Percentiles rank a stretch among this genome's conserved stretches.
Evolutionary conservation across 495 filamentous ascomycete species (phyloP).

Genomic region (Aspergillus diversus): DNA sequence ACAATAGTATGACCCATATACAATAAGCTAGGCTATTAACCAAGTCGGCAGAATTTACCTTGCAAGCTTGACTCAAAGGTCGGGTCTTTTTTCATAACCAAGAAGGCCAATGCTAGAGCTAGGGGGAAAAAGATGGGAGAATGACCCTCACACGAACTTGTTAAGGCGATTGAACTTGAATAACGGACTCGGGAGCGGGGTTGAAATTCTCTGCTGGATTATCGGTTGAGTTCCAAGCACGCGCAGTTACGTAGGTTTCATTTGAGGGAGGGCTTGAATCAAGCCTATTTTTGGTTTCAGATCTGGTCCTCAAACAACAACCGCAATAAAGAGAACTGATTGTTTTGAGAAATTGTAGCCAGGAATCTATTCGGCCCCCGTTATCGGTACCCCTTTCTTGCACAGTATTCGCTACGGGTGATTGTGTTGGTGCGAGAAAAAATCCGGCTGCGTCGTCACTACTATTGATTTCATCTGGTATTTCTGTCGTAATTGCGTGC

Average conservation of each 20-base stretch:
- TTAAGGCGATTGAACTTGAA: neutral
- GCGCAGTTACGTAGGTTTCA: slow-evolving; percentile 40
- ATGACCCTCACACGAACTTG: neutral
- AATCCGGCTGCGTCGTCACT: slow-evolving; percentile 1
- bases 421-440: slow-evolving; percentile 17
- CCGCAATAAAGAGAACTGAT: slow-evolving; percentile 22
- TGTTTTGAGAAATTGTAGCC: slow-evolving; percentile 14
- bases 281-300: slow-evolving; percentile 17
- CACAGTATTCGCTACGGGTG: slow-evolving; percentile 3
- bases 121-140: neutral
- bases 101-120: neutral
- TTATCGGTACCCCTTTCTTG: slow-evolving; percentile 2
- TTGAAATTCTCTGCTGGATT: slow-evolving; percentile 8
- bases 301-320: slow-evolving; percentile 22
- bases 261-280: slow-evolving; percentile 22
- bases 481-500: neutral
- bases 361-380: slow-evolving; percentile 3
- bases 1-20: too few species aligned
- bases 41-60: too few species aligned
- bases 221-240: slow-evolving; percentile 22
- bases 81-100: neutral
- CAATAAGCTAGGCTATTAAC: too few species aligned
- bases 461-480: neutral
- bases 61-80: too few species aligned
- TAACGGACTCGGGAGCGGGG: neutral